Percentiles rank a stretch among this genome's conserved stretches.
These are phyloP conservation scores for Verticillium klebahnii DNA, from an alignment of 2,329 filamentous ascomycete genomes.

Conservation along the genomic window DNA sequence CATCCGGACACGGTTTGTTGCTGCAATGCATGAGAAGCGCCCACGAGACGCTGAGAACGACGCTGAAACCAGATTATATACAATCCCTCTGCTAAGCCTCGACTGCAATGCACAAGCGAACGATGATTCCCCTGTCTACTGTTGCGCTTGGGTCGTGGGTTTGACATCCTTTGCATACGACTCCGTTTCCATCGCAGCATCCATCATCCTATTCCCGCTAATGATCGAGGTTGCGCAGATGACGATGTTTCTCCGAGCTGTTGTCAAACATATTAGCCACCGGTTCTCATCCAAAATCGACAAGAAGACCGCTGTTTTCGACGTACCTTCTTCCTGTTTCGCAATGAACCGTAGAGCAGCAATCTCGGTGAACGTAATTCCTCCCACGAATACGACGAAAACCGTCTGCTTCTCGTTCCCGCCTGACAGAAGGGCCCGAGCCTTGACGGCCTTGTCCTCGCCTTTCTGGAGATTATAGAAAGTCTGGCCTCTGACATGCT, in stretches of 20 bases:
- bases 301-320: not conserved
- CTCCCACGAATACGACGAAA: constrained; percentile 96
- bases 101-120: not conserved
- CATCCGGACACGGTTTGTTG: not conserved
- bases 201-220: constrained; percentile 85
- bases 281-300: not conserved
- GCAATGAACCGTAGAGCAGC: constrained; percentile 89
- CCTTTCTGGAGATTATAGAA: constrained; percentile 92
- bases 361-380: constrained; percentile 93
- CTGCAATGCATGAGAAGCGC: not conserved
- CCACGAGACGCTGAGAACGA: not conserved
- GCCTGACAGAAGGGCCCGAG: constrained; percentile 75
- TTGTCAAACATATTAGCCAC: not conserved
- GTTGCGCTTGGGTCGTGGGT: not conserved
- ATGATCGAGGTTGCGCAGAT: constrained; percentile 92
- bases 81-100: not conserved
- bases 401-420: constrained; percentile 74
- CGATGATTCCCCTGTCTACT: not conserved
- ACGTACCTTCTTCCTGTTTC: constrained; percentile 68
- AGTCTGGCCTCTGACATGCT: constrained; percentile 80
- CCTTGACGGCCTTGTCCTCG: constrained; percentile 87
- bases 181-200: constrained; percentile 71
- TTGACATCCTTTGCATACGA: constrained; percentile 47
- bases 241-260: constrained; percentile 74
- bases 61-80: not conserved